phyloP scores from a whole-genome alignment of 2,329 filamentous ascomycete genomes.

The Orbilia blumenaviensis region DNA sequence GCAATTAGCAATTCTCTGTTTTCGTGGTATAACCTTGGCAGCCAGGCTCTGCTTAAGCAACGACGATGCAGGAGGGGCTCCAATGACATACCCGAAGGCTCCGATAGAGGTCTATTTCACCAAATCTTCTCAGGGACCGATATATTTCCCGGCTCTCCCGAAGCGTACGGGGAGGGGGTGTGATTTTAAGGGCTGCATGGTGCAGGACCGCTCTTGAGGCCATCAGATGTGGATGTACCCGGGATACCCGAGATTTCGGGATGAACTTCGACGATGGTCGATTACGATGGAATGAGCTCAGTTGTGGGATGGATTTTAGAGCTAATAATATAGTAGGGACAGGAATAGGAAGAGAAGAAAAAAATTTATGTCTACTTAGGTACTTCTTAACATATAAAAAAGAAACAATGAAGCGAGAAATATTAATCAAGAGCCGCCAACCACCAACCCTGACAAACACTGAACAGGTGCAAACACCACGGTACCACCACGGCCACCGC shows the following conservation, averaged over 20 bases:
- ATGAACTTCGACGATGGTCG: no score
- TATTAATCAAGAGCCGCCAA: not conserved
- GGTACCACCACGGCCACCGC: not conserved
- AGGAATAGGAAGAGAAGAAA: not conserved
- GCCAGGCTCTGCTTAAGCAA: not conserved
- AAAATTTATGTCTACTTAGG: no score
- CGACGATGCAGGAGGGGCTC: not conserved
- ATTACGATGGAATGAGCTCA: no score
- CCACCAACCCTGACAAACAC: no score
- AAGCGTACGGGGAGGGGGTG: conserved; percentile 34
- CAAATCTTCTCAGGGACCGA: conserved; percentile 37
- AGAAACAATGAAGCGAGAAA: not conserved
- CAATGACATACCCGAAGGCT: conserved; percentile 29
- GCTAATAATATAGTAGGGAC: not conserved
- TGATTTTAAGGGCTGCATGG: conserved; percentile 39
- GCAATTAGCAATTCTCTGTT: not conserved
- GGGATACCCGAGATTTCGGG: not conserved
- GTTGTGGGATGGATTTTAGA: not conserved
- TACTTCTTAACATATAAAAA: not conserved
- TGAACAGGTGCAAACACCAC: not conserved
- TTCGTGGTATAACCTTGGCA: not conserved
- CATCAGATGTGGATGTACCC: conserved; percentile 7
- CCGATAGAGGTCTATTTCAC: conserved; percentile 44
- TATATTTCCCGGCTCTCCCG: conserved; percentile 41
- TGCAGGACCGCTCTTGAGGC: conserved; percentile 15